These are phyloP conservation scores for Chlorella sp. DNA, from an alignment of 139 green algal genomes.

Conservation along the genomic window DNA sequence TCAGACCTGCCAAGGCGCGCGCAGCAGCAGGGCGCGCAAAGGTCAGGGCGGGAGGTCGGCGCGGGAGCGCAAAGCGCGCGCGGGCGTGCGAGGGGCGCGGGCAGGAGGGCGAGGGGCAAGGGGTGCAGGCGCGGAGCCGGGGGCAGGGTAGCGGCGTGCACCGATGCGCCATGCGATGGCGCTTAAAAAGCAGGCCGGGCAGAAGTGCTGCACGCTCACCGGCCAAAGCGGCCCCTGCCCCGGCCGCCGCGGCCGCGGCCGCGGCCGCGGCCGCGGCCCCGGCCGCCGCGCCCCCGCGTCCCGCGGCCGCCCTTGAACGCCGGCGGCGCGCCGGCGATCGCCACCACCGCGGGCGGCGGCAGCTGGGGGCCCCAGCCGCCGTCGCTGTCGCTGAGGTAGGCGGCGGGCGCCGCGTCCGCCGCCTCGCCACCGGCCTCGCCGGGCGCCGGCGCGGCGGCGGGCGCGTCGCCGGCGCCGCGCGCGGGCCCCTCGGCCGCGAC, in stretches of 20 bases:
- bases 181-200: too few relatives aligned
- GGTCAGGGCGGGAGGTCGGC: too few relatives aligned
- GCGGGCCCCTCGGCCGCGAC: conserved; percentile 16
- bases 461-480: too few relatives aligned
- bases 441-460: too few relatives aligned
- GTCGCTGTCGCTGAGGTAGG: conserved; percentile 71
- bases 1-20: conserved; percentile 16
- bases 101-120: too few relatives aligned
- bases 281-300: conserved; percentile 27
- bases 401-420: conserved; percentile 26
- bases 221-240: conserved; percentile 30
- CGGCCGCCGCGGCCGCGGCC: conserved; percentile 14
- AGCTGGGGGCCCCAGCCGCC: conserved; percentile 53
- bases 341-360: conserved; percentile 11
- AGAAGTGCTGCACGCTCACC: neutral
- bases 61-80: too few relatives aligned
- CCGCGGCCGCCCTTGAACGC: conserved; percentile 25
- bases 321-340: conserved; percentile 4
- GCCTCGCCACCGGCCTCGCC: too few relatives aligned
- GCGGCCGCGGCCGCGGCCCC: conserved; percentile 28
- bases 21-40: neutral
- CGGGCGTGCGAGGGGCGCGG: too few relatives aligned
- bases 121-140: too few relatives aligned
- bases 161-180: too few relatives aligned
- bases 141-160: too few relatives aligned